Evolutionary conservation across 2,329 filamentous ascomycete species (phyloP).

Genomic region (Thielaviopsis musarum): DNA sequence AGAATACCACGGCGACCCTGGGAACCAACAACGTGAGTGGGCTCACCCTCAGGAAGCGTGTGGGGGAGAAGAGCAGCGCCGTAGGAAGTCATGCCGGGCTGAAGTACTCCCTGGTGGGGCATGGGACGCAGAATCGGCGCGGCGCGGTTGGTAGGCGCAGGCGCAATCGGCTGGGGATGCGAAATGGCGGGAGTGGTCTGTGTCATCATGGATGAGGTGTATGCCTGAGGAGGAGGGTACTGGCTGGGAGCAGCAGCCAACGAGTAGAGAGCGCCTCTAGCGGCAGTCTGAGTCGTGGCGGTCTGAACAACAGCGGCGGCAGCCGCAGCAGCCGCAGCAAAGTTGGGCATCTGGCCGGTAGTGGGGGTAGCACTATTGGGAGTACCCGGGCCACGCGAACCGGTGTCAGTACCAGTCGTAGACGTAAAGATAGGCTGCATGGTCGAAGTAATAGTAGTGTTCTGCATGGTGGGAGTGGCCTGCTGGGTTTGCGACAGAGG

Average conservation of each 20-base stretch:
- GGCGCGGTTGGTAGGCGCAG: conserved; percentile 43
- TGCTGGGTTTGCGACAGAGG: conserved; percentile 11
- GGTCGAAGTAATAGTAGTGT: conserved; percentile 3
- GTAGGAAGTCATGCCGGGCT: conserved; percentile 33
- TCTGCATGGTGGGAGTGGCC: conserved; percentile 8
- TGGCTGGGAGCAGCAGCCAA: conserved; percentile 34
- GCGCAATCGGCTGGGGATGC: conserved; percentile 61
- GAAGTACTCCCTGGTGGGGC: conserved; percentile 48
- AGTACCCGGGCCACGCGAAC: conserved; percentile 10
- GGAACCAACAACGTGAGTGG: conserved; percentile 85
- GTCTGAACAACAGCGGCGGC: conserved; percentile 5
- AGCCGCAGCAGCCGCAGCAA: conserved; percentile 9
- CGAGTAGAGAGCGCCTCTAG: conserved; percentile 32
- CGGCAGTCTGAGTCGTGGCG: conserved; percentile 27
- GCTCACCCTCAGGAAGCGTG: conserved; percentile 41
- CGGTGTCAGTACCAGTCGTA: conserved; percentile 4
- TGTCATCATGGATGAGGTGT: conserved; percentile 47
- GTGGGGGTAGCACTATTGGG: conserved; percentile 9
- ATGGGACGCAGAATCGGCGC: conserved; percentile 51
- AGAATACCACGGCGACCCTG: conserved; percentile 84
- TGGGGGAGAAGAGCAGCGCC: conserved; percentile 35
- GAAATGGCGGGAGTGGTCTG: conserved; percentile 49
- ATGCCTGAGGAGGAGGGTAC: conserved; percentile 35
- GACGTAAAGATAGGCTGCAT: conserved; percentile 11
- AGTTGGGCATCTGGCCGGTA: conserved; percentile 11